Evolutionary conservation across 768 basidiomycete genomes (phyloP).

Genomic region (Baorangia bicolor): DNA sequence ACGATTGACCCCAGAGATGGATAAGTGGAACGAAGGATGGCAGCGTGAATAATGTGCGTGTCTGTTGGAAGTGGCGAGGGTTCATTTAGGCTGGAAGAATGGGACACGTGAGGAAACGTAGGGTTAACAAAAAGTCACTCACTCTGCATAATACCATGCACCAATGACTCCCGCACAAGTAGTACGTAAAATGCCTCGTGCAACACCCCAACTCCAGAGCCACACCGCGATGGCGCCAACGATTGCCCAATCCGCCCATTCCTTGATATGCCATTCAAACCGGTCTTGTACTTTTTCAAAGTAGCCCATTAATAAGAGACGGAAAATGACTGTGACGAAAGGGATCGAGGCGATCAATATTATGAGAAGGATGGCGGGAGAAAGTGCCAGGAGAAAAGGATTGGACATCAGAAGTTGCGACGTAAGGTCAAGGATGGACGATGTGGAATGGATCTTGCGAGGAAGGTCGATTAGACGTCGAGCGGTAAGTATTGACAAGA

Average conservation of each 20-base stretch:
- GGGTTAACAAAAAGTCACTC: conserved; percentile 19
- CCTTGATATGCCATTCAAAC: conserved; percentile 52
- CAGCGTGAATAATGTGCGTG: conserved; percentile 74
- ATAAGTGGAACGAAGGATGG: conserved; percentile 74
- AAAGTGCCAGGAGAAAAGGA: conserved; percentile 73
- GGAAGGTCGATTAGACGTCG: conserved; percentile 72
- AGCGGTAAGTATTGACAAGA: conserved; percentile 66
- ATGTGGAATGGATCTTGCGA: conserved; percentile 64
- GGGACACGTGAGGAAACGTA: conserved; percentile 4
- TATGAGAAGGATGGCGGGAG: conserved; percentile 67
- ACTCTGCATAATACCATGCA: conserved; percentile 86
- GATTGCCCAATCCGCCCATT: conserved; percentile 78
- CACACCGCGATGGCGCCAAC: conserved; percentile 50
- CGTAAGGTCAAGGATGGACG: conserved; percentile 54
- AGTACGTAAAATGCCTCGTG: conserved; percentile 74
- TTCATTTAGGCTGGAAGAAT: conserved; percentile 20
- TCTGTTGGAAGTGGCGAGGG: conserved; percentile 47
- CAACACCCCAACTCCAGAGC: conserved; percentile 79
- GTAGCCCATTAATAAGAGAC: conserved; percentile 72
- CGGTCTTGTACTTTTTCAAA: conserved; percentile 40
- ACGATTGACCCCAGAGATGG: conserved; percentile 81
- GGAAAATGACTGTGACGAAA: conserved; percentile 75
- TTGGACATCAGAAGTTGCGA: conserved; percentile 69
- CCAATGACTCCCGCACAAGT: conserved; percentile 82
- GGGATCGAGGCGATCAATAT: conserved; percentile 73